Evolutionary conservation across 441 rosid genomes (phyloP), one percentile per base, ranked within the genome.

Genomic region (Rhodomyrtus psidioides): DNA sequence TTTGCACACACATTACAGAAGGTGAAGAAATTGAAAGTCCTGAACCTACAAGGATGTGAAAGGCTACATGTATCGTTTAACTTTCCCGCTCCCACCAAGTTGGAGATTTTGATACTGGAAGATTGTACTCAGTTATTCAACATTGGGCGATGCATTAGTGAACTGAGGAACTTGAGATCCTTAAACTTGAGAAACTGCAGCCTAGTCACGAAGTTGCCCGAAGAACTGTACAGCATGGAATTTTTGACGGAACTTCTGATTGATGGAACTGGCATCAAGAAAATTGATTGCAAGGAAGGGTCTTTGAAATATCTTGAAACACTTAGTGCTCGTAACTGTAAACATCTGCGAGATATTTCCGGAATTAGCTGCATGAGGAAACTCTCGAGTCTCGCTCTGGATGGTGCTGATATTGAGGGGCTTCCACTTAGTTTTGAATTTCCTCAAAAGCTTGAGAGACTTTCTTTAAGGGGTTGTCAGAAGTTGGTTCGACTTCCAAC

Each of bases 201-300:
- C 2, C 13, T 0, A 24, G 59, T 56, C 59, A 56, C 4, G 6
- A 0, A 56, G 6, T 56, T 56, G 59, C n/a, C 59, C 1, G 4
- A 4, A 24, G n/a, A 23, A 56, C n/a, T 23, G 59, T 2, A 9
- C 58, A 4, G 58, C 58, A 55, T 8, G 58, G 3, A 9, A 56
- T 56, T 2, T 56, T 24, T 56, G 27, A 9, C 3, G 59, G 59
- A 56, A 24, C 59, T 56, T 56, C 13, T 56, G n/a, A 4, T 56
- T 24, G 59, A 56, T 56, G 59, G 59, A 56, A 56, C 59, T 24
- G 59, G 14, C 27, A 56, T 56, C 5, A 4, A 56, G 23, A 9
- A 0, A 21, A 55, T 55, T 55, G 5, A 55, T 1, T 23, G 23
- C n/a, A 1, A 23, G 2, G 10, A 0, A 1, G n/a, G 1, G 23